Base-by-base conservation (phyloP, 2,329 filamentous ascomycete genomes). In the Trichoderma asperellum region DNA sequence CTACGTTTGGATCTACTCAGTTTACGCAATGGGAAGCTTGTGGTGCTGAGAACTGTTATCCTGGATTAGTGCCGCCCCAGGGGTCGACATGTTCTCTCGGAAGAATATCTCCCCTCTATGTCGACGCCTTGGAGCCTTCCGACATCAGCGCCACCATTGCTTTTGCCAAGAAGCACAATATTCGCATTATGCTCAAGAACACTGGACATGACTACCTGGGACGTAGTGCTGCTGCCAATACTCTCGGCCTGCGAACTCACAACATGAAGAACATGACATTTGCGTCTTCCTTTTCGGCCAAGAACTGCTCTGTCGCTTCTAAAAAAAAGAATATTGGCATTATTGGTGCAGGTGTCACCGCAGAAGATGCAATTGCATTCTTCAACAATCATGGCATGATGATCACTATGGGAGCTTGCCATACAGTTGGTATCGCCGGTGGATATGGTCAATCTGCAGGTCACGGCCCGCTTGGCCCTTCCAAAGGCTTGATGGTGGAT, bases 391-490 rank as follows among this genome's bases (percentile, higher is more conserved):
- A 82, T 32, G 83, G 83, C 0, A 79, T 84, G 61, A 82, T 80
- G 0, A 81, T 88, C 2, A 82, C 88, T 2, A 85, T 83, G 18
- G 87, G 87, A 7, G 84, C 86, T n/a, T 86, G 86, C 64, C 70
- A 73, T 0, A 85, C 83, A 0, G 87, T 90, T 5, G 88, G 87
- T 1, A 73, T 87, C 5, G 84, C 85, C 0, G 88, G 88, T 21
- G 88, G 88, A 1, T 91, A 86, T 73, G 83, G 81, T 4, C 86
- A 88, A 74, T 87, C 87, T 5, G 88, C 87, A 11, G 89, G 89
- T 0, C 87, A 89, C 73, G 84, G 83, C 0, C 79, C 83, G 0
- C 79, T 91, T 2, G 81, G 80, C 32, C 84, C 84, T 0, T 79
- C 75, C 21, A 87, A 85, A 61, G 89, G 89, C 5, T 79, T 92